Base-by-base conservation (phyloP, 2,329 filamentous ascomycete genomes). In the Cryoendolithus antarcticus region DNA sequence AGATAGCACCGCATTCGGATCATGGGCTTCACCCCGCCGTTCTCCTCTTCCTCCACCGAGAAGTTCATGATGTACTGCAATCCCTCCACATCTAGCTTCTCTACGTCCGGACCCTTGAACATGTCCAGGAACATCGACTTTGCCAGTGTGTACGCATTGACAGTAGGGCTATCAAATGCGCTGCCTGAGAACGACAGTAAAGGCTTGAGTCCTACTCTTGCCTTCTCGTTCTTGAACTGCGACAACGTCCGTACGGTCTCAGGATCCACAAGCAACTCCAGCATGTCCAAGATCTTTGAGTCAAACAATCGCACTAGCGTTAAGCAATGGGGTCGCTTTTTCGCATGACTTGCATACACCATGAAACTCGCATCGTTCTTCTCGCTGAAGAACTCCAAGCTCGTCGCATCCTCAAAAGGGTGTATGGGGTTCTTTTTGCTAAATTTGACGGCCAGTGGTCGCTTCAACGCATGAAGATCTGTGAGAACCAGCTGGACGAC, bases 401-500 rank as follows among this genome's bases (percentile, higher is more conserved):
- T 89, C 21, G 80, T 71, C 47, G 82, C 68, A 60, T 93, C 86
- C 62, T 95, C 89, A 62, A 98, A 98, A 2, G 91, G 91, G 62
- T 91, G 86, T 53, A 94, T 82, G 51, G 78, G 72, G 64, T 98
- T 98, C 70, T 96, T 96, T 74, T 96, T 98, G 64, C 78, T 84
- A 68, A 98, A 94, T 51, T 88, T 86, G 62, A 93, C 81, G 48
- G 80, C 80, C 45, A 89, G 72, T 2, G 88, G 86, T 55, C 82
- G 79, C 53, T 89, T 88, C 56, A 98, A 71, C 35, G 84, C 75
- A 63, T 86, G 76, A 41, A 98, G 74, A 54, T 95, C 91, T 50
- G 77, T 81, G 45, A 95, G 70, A 42, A 86, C 84, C 52, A 89
- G 80, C 63, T 93, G 80, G 41, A 86, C 71, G 35, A 91, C 67